Percentiles rank a stretch among this genome's conserved stretches.
Conservation (phyloP, 1,139 yeast genomes). For the Pichia sp. region DNA sequence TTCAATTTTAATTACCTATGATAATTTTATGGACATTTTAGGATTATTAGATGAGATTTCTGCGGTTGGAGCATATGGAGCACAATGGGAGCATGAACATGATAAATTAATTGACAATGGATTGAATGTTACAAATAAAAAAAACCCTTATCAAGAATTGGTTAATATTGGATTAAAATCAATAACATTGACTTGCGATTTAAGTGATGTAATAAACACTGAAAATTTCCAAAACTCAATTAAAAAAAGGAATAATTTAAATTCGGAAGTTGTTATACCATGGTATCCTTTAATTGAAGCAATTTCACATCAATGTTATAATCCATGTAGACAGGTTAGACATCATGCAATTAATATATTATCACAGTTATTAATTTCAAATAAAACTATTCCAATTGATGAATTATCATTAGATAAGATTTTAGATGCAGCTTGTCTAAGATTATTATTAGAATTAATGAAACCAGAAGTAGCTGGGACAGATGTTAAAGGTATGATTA, state of each 20-base stretch:
- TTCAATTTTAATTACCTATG: conserved; percentile 36
- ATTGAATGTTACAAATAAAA: conserved; percentile 37
- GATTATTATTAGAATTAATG: conserved; percentile 60
- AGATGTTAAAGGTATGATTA: conserved; percentile 57
- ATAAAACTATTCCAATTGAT: conserved; percentile 26
- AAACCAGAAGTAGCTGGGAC: conserved; percentile 63
- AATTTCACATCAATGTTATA: conserved; percentile 80
- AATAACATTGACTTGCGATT: conserved; percentile 50
- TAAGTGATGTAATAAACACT: conserved; percentile 34
- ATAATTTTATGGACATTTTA: conserved; percentile 56
- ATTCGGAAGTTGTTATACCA: conserved; percentile 15
- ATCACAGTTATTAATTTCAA: conserved; percentile 38
- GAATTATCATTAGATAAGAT: conserved; percentile 45
- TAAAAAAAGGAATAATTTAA: conserved; percentile 15
- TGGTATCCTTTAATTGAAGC: conserved; percentile 67
- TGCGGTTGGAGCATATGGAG: conserved; percentile 75
- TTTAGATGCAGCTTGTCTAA: conserved; percentile 69
- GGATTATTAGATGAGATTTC: conserved; percentile 78
- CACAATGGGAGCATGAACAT: conserved; percentile 65
- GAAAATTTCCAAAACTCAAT: conserved; percentile 29
- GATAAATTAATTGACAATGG: conserved; percentile 39
- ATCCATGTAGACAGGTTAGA: conserved; percentile 77
- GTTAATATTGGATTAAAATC: conserved; percentile 58
- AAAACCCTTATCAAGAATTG: conserved; percentile 45
- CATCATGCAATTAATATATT: conserved; percentile 54